phyloP scores from a whole-genome alignment of 164 flowering plant genomes.

The Euptelea pleiosperma region DNA sequence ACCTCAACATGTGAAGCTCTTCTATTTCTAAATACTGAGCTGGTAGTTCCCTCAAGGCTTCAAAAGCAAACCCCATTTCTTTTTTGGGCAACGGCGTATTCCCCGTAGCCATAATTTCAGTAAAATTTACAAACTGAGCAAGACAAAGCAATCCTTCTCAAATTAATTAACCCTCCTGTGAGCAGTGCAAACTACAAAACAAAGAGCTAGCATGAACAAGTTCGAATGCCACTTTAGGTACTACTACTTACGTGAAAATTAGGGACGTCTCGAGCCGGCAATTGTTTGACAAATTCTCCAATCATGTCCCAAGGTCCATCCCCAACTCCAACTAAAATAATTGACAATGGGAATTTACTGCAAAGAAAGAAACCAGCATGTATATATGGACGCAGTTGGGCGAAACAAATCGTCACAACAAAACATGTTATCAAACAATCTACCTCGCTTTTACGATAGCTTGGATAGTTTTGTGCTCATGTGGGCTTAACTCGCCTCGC shows the following conservation, averaged over 20 bases:
- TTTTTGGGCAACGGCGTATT: conserved; percentile 38
- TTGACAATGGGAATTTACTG: conserved; percentile 78
- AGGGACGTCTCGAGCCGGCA: conserved; percentile 77
- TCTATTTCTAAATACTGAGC: conserved; percentile 84
- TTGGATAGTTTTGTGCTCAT: conserved; percentile 79
- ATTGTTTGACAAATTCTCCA: conserved; percentile 83
- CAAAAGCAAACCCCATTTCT: conserved; percentile 84
- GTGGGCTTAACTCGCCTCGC: conserved; percentile 68
- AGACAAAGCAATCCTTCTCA: background rate
- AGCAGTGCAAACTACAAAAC: background rate
- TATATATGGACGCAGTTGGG: background rate
- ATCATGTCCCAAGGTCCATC: conserved; percentile 98
- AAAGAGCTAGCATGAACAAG: background rate
- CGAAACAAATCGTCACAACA: background rate
- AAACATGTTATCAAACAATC: background rate
- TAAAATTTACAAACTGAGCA: conserved; percentile 84
- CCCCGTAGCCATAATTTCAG: conserved; percentile 81
- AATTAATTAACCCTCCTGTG: background rate
- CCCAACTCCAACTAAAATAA: conserved; percentile 87
- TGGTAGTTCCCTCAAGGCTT: conserved; percentile 91
- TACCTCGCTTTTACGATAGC: conserved; percentile 90
- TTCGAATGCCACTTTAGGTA: background rate
- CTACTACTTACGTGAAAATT: conserved; percentile 66
- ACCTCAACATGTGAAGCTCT: conserved; percentile 76
- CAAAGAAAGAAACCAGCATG: conserved; percentile 17